These are phyloP conservation scores for Schizothecium vesticola DNA, from an alignment of 495 filamentous ascomycete species.

Conservation along the genomic window DNA sequence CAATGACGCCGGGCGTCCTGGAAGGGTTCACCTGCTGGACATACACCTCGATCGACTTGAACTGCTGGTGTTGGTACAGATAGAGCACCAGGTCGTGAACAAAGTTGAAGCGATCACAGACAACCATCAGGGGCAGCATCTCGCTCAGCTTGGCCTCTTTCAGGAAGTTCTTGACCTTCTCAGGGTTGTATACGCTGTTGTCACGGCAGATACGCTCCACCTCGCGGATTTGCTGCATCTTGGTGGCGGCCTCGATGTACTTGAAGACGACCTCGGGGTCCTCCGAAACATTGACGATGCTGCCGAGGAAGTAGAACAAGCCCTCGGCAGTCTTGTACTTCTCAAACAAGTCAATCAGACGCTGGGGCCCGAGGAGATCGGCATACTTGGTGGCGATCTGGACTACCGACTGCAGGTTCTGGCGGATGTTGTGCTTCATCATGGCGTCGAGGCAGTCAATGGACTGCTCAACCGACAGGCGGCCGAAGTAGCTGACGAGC, in stretches of 20 bases:
- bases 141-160: constrained; percentile 92
- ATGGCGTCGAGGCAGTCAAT: constrained; percentile 93
- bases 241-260: constrained; percentile 95
- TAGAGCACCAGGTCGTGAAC: constrained; percentile 96
- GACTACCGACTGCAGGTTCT: constrained; percentile 90
- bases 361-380: constrained; percentile 84
- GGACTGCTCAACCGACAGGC: constrained; percentile 89
- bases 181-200: constrained; percentile 85
- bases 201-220: constrained; percentile 97
- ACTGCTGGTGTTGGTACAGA: constrained; percentile 98
- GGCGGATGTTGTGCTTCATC: constrained; percentile 91
- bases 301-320: constrained; percentile 95
- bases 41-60: constrained; percentile 98
- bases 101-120: constrained; percentile 98
- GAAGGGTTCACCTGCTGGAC: constrained; percentile 97
- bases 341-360: constrained; percentile 89
- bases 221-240: constrained; percentile 84
- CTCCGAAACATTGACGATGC: constrained; percentile 94
- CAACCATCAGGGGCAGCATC: constrained; percentile 94
- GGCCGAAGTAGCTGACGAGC: constrained; percentile 86
- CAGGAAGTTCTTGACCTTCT: constrained; percentile 99
- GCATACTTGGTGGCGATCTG: constrained; percentile 97
- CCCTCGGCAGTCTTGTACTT: constrained; percentile 95
- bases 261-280: constrained; percentile 97
- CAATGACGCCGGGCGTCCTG: constrained; percentile 90